Conservation (phyloP, 2,329 filamentous ascomycete species). For the Aspergillus quadrilineatus region DNA sequence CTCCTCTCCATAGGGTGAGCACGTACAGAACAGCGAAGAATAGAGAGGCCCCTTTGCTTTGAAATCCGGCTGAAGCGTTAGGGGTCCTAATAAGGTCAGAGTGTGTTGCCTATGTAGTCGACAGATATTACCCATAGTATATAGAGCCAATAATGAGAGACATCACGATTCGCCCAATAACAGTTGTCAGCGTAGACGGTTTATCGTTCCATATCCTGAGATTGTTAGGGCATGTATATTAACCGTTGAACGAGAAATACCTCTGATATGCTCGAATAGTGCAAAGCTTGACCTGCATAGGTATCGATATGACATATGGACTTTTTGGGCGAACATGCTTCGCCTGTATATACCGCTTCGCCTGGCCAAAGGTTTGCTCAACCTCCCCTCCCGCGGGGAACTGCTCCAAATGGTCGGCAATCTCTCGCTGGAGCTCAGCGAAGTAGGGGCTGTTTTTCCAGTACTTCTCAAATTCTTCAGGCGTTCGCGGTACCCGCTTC, state of each 20-base stretch:
- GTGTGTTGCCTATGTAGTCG: neutral
- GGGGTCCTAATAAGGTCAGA: constrained; percentile 65
- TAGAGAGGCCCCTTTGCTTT: constrained; percentile 71
- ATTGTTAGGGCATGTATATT: constrained; percentile 13
- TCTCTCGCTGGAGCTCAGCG: constrained; percentile 34
- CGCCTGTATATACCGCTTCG: constrained; percentile 34
- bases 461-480: constrained; percentile 63
- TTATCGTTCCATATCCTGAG: constrained; percentile 70
- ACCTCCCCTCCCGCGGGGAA: constrained; percentile 35
- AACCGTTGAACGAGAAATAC: constrained; percentile 19
- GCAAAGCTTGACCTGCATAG: constrained; percentile 77
- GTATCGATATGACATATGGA: constrained; percentile 76
- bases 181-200: constrained; percentile 66
- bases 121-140: constrained; percentile 30
- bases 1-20: neutral
- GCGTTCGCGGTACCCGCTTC: constrained; percentile 60
- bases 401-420: constrained; percentile 32
- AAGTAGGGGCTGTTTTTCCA: constrained; percentile 45
- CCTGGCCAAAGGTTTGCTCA: constrained; percentile 32
- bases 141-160: constrained; percentile 70
- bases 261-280: constrained; percentile 76
- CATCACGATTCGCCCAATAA: constrained; percentile 69
- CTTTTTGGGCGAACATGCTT: constrained; percentile 39
- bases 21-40: constrained; percentile 88
- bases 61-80: constrained; percentile 68